Percentiles rank a stretch among this genome's conserved stretches.
Conservation (phyloP, 257 asterid genomes). For the Ligustrum vulgare region DNA sequence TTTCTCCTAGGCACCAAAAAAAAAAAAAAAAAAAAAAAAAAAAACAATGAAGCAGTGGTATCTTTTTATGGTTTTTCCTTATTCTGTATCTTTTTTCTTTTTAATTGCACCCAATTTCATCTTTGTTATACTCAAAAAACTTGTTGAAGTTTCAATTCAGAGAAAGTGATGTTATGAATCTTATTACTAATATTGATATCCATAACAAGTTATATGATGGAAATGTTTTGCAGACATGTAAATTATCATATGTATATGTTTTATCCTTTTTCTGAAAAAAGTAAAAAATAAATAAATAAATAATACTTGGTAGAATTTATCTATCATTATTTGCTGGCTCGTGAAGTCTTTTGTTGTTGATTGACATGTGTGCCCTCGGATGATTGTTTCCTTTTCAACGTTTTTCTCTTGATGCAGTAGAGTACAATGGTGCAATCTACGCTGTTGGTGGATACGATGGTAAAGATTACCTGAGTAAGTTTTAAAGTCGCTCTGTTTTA, state of each 20-base stretch:
- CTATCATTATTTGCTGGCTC: too few relatives aligned
- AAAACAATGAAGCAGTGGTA: too few relatives aligned
- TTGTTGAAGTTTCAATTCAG: background rate
- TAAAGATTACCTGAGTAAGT: slow-evolving; percentile 65
- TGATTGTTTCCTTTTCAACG: slow-evolving; percentile 45
- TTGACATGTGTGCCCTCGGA: background rate
- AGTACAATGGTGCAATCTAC: slow-evolving; percentile 73
- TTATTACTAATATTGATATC: background rate
- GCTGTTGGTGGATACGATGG: slow-evolving; percentile 86
- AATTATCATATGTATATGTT: background rate
- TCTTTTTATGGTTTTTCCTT: too few relatives aligned
- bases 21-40: too few relatives aligned
- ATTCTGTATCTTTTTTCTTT: background rate
- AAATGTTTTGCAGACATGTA: slow-evolving; percentile 5
- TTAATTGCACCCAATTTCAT: background rate
- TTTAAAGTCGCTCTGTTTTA: slow-evolving; percentile 11
- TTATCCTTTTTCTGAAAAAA: too few relatives aligned
- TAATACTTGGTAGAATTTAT: background rate
- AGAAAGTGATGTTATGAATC: background rate
- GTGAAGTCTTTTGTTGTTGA: background rate
- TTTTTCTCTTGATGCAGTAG: slow-evolving; percentile 74
- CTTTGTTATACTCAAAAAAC: background rate
- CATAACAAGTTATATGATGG: background rate
- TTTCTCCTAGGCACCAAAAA: too few relatives aligned
- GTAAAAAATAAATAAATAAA: too few relatives aligned